Base-by-base conservation (phyloP, 805 yeast species). In the Metschnikowia cubensis region DNA sequence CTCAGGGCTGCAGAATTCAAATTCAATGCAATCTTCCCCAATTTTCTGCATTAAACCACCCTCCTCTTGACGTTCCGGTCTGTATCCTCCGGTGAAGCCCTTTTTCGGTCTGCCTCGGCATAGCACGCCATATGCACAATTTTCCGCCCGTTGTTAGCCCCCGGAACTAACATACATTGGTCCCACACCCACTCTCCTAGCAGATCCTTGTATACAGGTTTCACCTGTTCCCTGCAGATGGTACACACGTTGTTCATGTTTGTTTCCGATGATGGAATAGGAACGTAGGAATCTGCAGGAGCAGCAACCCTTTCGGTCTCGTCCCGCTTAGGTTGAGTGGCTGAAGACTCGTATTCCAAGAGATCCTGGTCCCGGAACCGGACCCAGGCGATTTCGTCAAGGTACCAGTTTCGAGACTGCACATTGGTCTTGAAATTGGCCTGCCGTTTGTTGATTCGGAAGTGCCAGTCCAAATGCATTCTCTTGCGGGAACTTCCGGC, bases 381-480 rank as follows among this genome's bases (percentile, higher is more conserved):
- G 25, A 80, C 77, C 92, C 96, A 90, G 40, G 82, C 83, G 21
- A 75, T 73, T 54, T 81, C 86, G 53, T 82, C 83, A 52, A 90
- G 68, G 64, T 83, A 91, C 96, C 96, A 91, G 58, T 83, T 79
- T 59, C 97, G 73, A 38, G 88, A 84, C 63, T 87, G 91, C 40
- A 85, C 83, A 21, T 66, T 59, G 14, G 59, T 50, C 20, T 62
- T 58, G 32, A 53, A 57, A 40, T 63, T 58, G 21, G 69, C 57
- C 43, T 87, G 73, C 59, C 86, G 84, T 64, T 88, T 89, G 66
- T 89, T 92, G 40, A 89, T 86, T 59, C 98, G 80, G 73, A 89
- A 90, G 72, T 92, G 98, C 97, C 97, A 92, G 67, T 92, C 99
- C 56, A 89, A 71, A 68, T 94, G 99, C 15, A 80, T 75, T 46